Conservation (phyloP, 179 eudicot genomes). For the Nepenthes alata region DNA sequence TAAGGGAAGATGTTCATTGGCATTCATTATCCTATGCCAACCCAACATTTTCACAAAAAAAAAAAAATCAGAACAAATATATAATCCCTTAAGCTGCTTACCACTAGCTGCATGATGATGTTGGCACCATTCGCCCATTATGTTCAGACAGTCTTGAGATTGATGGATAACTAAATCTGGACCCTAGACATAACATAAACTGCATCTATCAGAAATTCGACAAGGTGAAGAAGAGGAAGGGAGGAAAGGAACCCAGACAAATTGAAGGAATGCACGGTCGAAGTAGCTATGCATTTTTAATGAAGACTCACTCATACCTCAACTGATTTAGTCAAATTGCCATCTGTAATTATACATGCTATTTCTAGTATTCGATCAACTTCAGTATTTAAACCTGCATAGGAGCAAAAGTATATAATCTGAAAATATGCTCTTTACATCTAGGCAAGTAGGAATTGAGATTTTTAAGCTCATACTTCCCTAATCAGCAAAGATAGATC, state of each 20-base stretch:
- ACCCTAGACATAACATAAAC: slow-evolving; percentile 31
- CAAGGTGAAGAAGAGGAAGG: not conserved
- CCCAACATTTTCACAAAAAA: not conserved
- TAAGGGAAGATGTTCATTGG: not conserved
- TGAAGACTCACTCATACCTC: slow-evolving; percentile 40
- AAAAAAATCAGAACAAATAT: not conserved
- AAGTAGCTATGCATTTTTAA: too few relatives aligned
- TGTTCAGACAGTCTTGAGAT: slow-evolving; percentile 63
- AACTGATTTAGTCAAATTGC: slow-evolving; percentile 53
- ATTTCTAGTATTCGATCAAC: slow-evolving; percentile 82
- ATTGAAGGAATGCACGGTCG: too few relatives aligned
- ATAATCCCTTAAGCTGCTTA: slow-evolving; percentile 17
- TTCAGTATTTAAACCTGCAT: slow-evolving; percentile 66
- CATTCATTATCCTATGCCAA: not conserved
- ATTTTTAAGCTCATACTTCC: not conserved
- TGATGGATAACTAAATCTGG: slow-evolving; percentile 83
- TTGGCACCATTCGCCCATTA: slow-evolving; percentile 90
- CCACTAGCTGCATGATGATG: slow-evolving; percentile 82
- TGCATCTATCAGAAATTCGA: too few relatives aligned
- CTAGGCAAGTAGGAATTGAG: not conserved
- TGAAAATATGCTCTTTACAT: not conserved
- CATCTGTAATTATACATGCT: slow-evolving; percentile 85
- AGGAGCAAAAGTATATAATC: not conserved
- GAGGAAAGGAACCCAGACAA: too few relatives aligned
- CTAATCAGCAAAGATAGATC: not conserved